Base-by-base conservation (phyloP, 441 rosid species). In the Adansonia gregorii region DNA sequence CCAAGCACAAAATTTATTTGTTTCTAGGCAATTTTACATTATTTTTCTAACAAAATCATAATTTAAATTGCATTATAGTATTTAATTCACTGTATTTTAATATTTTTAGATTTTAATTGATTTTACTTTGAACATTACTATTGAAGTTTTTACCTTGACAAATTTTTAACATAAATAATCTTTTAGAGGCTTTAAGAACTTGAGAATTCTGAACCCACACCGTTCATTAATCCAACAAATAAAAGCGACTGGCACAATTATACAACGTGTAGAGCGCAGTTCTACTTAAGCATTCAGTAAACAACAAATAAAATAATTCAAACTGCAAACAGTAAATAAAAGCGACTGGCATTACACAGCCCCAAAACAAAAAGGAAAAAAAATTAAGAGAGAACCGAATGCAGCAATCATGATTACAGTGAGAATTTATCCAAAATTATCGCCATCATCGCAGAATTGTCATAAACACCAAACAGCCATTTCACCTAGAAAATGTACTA, bases 401-500 rank as follows among this genome's bases (percentile, higher is more conserved):
- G 71, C 8, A 31, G 58, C 22, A 51, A 48, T 63, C 67, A 70
- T 65, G 60, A 67, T 81, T 71, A 58, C 77, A 35, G 8, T 12
- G 41, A 65, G 43, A 74, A 45, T 9, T 17, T 61, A 61, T 52
- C 79, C 52, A 61, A 73, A 68, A 59, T 80, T 78, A 72, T 83
- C 85, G 75, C 72, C 83, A 49, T 80, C 83, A 59, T 49, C 49
- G 46, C 49, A 54, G 27, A 66, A 66, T 39, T 51, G 54, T 60
- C 73, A 59, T 41, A 12, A 55, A 17, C 17, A 24, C 64, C 43
- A 78, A 81, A 59, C 52, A 72, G 31, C 17, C 52, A 70, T 75
- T 74, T 65, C 73, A 67, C 54, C 73, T 56, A 67, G 66, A 72
- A 74, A 67, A 6, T 75, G 14, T 49, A 17, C 46, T 64, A 35